A percentile compares a stretch with the other conserved stretches of the same genome.
These are phyloP conservation scores for Pseudogymnoascus sp. DNA, from an alignment of 2,329 filamentous ascomycete species.

Conservation along the genomic window DNA sequence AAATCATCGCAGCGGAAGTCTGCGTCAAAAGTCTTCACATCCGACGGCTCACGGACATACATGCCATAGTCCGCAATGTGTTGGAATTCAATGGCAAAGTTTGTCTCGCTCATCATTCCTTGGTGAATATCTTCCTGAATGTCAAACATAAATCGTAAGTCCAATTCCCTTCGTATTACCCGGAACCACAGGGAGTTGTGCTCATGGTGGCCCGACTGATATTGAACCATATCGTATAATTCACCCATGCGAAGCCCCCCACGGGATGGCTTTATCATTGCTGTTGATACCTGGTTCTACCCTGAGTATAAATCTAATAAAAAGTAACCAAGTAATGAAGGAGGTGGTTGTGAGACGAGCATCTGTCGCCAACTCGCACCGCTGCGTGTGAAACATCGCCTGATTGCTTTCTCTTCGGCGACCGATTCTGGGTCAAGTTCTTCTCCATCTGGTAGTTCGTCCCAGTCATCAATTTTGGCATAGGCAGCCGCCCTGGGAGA, in stretches of 20 bases:
- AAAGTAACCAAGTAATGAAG: neutral
- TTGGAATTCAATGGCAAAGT: neutral
- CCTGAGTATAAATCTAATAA: neutral
- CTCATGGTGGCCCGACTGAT: neutral
- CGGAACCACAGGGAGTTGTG: neutral
- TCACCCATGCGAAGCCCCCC: neutral
- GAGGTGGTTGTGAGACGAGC: constrained; percentile 8
- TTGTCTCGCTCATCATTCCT: neutral
- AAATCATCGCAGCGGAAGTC: neutral
- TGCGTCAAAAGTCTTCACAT: neutral
- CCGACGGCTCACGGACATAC: neutral
- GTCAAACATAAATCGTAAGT: neutral
- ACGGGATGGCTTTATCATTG: neutral
- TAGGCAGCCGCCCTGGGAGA: neutral
- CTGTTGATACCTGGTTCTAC: neutral
- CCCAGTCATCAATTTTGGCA: neutral
- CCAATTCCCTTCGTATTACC: neutral
- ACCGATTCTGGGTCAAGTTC: neutral
- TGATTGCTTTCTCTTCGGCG: neutral
- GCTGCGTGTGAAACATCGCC: neutral
- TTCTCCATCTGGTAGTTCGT: neutral
- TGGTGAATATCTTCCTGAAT: neutral
- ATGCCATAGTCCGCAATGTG: neutral
- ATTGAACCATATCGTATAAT: neutral
- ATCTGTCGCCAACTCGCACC: constrained; percentile 8